Base-by-base conservation (phyloP, 164 flowering plant genomes). In the Vitis rupestris region DNA sequence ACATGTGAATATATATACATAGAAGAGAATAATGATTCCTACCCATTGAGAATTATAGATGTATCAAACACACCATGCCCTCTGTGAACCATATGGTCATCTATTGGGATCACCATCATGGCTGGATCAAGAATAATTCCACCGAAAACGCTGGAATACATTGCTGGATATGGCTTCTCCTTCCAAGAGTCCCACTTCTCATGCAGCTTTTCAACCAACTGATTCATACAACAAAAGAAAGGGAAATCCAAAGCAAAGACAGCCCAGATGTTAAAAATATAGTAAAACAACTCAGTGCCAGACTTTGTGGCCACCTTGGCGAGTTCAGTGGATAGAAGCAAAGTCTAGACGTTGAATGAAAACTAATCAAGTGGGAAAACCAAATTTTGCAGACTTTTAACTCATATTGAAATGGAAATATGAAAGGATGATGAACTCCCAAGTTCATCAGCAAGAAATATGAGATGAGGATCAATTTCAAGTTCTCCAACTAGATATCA, bases 11-110 rank as follows among this genome's bases (percentile, higher is more conserved):
- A 66, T 37, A 64, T 13, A 17, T 17, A 4, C 0, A 8, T n/a
- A 11, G 50, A 50, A 37, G 11, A 37, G 10, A 58, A 16, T 11
- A 61, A 9, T 15, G 53, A n/a, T 47, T 59, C 80, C 27, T 83
- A 91, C 97, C 97, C 97, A 68, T 91, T 72, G 44, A 88, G 72
- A 50, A 93, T 78, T 68, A 86, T 83, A 14, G 98, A 87, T 2
- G 97, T 91, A 76, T 93, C 98, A 57, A 93, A 93, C 64, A 93
- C 95, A 47, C 98, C 97, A 71, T 93, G 98, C 7, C 98, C 98
- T 51, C 98, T 80, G 75, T 93, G 97, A 72, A 93, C 97, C 98
- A 93, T 91, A 78, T 93, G 98, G 79, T 93, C 98, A 75, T 93
- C 97, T 12, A 93, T 88, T 49, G 97, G 97, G 63, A 93, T 90